These are phyloP conservation scores for Oryza glaberrima DNA, from an alignment of 176 grass and related monocot genomes.

Conservation along the genomic window DNA sequence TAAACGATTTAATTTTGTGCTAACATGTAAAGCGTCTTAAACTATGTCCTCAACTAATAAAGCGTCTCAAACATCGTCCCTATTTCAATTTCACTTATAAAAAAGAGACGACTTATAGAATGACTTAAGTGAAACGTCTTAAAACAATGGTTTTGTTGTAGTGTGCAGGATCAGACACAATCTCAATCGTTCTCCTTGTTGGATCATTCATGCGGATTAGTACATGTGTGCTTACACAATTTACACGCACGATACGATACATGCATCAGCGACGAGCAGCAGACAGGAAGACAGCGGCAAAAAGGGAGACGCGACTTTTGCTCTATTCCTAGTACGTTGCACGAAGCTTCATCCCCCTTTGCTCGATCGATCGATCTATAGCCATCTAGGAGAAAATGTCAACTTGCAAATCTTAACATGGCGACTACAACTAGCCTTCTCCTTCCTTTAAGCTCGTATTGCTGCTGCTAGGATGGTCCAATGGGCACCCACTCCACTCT, in stretches of 20 bases:
- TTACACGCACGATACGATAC: not conserved
- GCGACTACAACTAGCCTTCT: not conserved
- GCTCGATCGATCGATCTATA: not conserved
- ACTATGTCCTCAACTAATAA: no score
- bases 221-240: not conserved
- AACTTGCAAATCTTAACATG: not conserved
- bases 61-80: no score
- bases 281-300: not conserved
- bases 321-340: not conserved
- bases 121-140: no score
- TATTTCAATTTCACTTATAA: no score
- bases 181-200: not conserved
- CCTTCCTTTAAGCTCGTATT: not conserved
- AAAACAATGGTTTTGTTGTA: no score
- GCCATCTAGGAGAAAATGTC: not conserved
- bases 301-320: not conserved
- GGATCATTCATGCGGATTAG: not conserved
- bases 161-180: slow-evolving; percentile 22
- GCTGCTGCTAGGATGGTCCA: slow-evolving; percentile 4
- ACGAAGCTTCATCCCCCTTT: not conserved
- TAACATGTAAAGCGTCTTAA: no score
- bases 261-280: not conserved
- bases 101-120: no score
- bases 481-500: not conserved
- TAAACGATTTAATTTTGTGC: no score